Conservation (phyloP, 805 yeast species). For the Metschnikowia lochheadii region DNA sequence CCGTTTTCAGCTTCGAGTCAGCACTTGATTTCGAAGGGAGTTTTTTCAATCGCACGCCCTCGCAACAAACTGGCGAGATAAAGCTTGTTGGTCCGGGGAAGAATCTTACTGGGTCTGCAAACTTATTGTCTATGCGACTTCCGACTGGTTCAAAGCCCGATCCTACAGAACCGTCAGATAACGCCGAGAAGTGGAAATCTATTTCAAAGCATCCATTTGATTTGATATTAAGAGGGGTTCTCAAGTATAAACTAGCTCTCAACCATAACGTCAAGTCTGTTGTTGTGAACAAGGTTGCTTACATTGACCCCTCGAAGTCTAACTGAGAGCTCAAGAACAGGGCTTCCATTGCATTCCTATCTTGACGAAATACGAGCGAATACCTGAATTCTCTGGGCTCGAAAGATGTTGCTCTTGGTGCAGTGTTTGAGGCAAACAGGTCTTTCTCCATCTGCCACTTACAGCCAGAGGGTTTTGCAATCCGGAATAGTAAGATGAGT, state of each 20-base stretch:
- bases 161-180: conserved; percentile 26
- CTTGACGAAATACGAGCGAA: conserved; percentile 11
- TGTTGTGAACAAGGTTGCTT: conserved; percentile 55
- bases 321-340: conserved; percentile 1
- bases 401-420: conserved; percentile 58
- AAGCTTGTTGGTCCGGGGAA: conserved; percentile 72
- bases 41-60: conserved; percentile 58
- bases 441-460: conserved; percentile 39
- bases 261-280: conserved; percentile 47
- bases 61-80: conserved; percentile 62
- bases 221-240: conserved; percentile 74
- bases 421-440: conserved; percentile 47
- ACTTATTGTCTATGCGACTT: background rate
- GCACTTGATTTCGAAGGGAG: conserved; percentile 77
- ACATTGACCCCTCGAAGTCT: conserved; percentile 46
- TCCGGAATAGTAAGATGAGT: conserved; percentile 46
- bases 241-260: conserved; percentile 74
- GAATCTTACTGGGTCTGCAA: conserved; percentile 28
- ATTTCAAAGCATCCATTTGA: conserved; percentile 81
- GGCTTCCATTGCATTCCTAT: background rate
- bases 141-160: background rate
- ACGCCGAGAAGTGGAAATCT: conserved; percentile 62
- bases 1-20: conserved; percentile 60
- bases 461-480: conserved; percentile 38
- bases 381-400: conserved; percentile 49